Base-by-base conservation (phyloP, 2,329 filamentous ascomycete genomes). In the Aspergillus oerlinghausenensis region DNA sequence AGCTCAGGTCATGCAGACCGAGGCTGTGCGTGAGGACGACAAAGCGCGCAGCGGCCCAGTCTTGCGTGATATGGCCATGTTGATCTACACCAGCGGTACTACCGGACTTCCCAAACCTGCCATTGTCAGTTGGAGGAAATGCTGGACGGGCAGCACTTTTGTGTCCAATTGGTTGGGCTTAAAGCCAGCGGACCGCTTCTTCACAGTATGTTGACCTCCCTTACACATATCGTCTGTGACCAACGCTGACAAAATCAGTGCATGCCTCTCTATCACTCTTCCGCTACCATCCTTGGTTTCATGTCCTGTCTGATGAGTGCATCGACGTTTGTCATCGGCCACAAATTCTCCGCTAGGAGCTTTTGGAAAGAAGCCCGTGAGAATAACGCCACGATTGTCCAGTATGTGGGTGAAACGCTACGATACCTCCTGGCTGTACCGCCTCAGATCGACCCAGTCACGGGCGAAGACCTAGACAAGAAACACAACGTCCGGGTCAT, bases 211-310 rank as follows among this genome's bases (percentile, higher is more conserved):
- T 25, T 8, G 11, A 4, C 10, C 23, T 21, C 43, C 50, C 1
- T 52, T 6, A 3, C 25, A 26, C 21, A 19, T n/a, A 26, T 14
- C 26, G 4, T 11, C 4, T 43, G 19, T 11, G 17, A 17, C 17
- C 19, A 17, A 26, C 50, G 25, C 45, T 52, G 11, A 45, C 6
- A 52, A 5, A 23, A 35, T 58, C 38, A 89, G 87, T 87, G 87
- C 55, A 95, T 96, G 90, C 92, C 92, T 0, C 80, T 96, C 6
- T 96, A 96, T 69, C 92, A 96, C 76, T 88, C 88, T 43, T 90
- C 91, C 0, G 92, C 89, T 11, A 77, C 84, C 4, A 65, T 94
- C 6, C 80, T 96, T 47, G 89, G 87, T 25, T 83, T 92, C 56
- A 73, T 81, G 50, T 79, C 84, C 49, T 81, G 83, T 25, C 71